Base-by-base conservation (phyloP, 768 basidiomycete genomes). In the Rhizopogon vulgaris region DNA sequence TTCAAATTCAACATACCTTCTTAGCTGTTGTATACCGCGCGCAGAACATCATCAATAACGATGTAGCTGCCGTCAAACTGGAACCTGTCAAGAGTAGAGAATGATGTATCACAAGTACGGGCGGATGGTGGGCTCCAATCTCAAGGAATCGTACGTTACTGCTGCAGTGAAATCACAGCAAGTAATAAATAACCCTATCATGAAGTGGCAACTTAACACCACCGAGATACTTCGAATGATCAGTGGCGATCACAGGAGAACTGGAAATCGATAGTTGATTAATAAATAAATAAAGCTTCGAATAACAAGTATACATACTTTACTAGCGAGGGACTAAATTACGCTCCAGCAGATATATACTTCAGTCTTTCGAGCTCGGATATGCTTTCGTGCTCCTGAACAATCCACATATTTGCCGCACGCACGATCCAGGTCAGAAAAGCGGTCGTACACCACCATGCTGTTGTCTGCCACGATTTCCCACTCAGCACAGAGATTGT, bases 341-440 rank as follows among this genome's bases (percentile, higher is more conserved):
- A 82, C 48, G 82, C 81, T 5, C 83, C 80, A 24, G 73, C 77
- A 9, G 82, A 76, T 7, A 59, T 58, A 55, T 86, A 86, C 59
- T 71, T 77, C 65, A 84, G 65, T 12, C 63, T 66, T 60, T 85
- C 79, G 27, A 86, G 64, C 38, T 74, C 70, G 1, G 70, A 67
- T 17, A 86, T 71, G 30, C 72, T 73, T 55, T 75, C 66, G 58
- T 76, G 71, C 10, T 75, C 76, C 41, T 68, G 66, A 41, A 66
- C 62, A 38, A 81, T 73, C 45, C 77, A 72, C 38, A 69, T 69
- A 52, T 75, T 70, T 27, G 76, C 72, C 1, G 68, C 71, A 47
- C 81, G 76, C 1, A 74, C 71, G 34, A 78, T 61, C 38, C 67
- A 76, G 1, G 79, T 72, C 15, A 81, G 51, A 18, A 69, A 49